Conservation (phyloP, 1,284 basidiomycete species). For the Ceratobasidium sp. region DNA sequence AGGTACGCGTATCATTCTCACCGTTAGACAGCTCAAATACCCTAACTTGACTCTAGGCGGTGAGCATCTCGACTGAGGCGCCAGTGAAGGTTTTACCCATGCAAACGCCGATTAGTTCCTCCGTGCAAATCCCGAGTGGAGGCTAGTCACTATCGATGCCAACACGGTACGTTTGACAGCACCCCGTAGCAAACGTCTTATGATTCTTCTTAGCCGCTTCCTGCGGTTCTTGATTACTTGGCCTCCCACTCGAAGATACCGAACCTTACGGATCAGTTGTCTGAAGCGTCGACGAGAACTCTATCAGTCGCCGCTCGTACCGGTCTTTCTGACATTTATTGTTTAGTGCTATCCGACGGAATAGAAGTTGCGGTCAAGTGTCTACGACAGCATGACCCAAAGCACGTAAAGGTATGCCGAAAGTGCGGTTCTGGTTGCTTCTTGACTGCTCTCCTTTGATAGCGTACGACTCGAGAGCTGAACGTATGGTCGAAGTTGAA, state of each 20-base stretch:
- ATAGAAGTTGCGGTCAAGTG: no score
- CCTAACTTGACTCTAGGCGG: no score
- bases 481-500: not conserved
- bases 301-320: not conserved
- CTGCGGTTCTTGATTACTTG: not conserved
- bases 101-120: not conserved
- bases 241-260: not conserved
- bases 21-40: no score
- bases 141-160: not conserved
- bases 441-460: no score
- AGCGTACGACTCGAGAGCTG: constrained; percentile 10
- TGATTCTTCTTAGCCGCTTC: not conserved
- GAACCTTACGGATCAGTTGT: constrained; percentile 4
- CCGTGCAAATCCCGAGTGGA: not conserved
- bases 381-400: no score
- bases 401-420: no score
- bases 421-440: no score
- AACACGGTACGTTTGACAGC: not conserved
- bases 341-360: not conserved
- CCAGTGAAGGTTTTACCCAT: no score
- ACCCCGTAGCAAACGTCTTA: not conserved
- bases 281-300: not conserved
- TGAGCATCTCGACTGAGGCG: no score
- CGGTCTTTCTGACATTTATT: not conserved
- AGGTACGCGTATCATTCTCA: no score